Evolutionary conservation across 371 early-diverging fungal species (phyloP).

Genomic region (Mucor racemosus): DNA sequence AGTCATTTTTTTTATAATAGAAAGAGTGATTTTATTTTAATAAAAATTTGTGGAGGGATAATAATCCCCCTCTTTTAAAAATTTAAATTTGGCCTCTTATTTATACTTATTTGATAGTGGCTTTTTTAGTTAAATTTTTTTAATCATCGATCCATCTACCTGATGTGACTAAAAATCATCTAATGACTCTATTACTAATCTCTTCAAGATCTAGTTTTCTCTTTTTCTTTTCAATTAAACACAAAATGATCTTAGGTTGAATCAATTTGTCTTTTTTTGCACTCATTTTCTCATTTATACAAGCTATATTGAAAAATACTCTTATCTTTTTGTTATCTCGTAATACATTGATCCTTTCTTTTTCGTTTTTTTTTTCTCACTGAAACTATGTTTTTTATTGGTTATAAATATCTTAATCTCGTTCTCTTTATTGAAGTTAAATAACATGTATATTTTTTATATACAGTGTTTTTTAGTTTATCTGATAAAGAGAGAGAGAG

Average conservation of each 20-base stretch:
- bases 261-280: background rate
- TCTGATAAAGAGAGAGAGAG: background rate
- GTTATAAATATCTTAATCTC: background rate
- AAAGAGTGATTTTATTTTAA: slow-evolving; percentile 18
- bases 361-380: background rate
- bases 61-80: slow-evolving; percentile 34
- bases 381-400: background rate
- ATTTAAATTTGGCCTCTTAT: slow-evolving; percentile 1
- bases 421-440: background rate
- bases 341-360: background rate
- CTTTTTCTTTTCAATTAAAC: slow-evolving; percentile 8
- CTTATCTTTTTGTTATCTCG: background rate
- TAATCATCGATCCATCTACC: background rate
- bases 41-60: slow-evolving; percentile 26
- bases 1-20: slow-evolving; percentile 19
- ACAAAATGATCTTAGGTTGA: slow-evolving; percentile 21
- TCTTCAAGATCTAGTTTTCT: background rate
- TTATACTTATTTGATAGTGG: slow-evolving; percentile 26
- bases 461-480: background rate
- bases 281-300: slow-evolving; percentile 5
- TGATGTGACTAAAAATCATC: slow-evolving; percentile 8
- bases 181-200: background rate
- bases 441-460: background rate
- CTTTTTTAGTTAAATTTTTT: slow-evolving; percentile 4
- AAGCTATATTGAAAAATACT: background rate